Conservation (phyloP, 148 eudicot genomes). For the Bassia scoparia region DNA sequence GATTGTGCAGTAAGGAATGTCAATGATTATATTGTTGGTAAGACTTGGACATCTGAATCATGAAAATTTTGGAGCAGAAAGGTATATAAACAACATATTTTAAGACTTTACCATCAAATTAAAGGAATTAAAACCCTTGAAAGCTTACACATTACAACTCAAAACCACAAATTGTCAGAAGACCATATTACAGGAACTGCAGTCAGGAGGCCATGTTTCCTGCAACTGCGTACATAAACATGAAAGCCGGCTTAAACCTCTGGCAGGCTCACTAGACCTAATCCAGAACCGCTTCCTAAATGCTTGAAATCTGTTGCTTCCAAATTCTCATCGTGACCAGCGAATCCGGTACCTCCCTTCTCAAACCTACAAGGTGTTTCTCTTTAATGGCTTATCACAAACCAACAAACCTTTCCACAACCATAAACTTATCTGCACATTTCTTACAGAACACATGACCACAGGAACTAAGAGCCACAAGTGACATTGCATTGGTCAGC, state of each 20-base stretch:
- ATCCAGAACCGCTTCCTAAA: conserved; percentile 81
- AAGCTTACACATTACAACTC: background rate
- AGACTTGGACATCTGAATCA: too few species aligned
- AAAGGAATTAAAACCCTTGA: background rate
- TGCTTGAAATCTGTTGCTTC: conserved; percentile 88
- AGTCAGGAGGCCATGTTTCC: background rate
- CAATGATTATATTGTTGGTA: too few species aligned
- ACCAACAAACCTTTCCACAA: conserved; percentile 81
- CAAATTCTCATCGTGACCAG: conserved; percentile 76
- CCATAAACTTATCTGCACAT: conserved; percentile 74
- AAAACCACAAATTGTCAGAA: background rate
- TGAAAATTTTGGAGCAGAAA: too few species aligned
- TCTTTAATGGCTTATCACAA: conserved; percentile 77
- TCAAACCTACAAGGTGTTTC: conserved; percentile 61
- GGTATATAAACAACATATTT: background rate
- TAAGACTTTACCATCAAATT: too few species aligned
- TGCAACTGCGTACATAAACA: background rate
- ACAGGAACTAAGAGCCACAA: conserved; percentile 72
- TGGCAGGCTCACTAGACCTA: conserved; percentile 87
- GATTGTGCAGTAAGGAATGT: too few species aligned
- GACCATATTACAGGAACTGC: background rate
- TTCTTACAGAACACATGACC: conserved; percentile 93
- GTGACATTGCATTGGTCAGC: conserved; percentile 68
- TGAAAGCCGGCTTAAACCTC: conserved; percentile 51
- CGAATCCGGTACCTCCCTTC: conserved; percentile 94